Evolutionary conservation across 192 early-diverging fungal genomes (phyloP).

Genomic region (Cetraspora pellucida): DNA sequence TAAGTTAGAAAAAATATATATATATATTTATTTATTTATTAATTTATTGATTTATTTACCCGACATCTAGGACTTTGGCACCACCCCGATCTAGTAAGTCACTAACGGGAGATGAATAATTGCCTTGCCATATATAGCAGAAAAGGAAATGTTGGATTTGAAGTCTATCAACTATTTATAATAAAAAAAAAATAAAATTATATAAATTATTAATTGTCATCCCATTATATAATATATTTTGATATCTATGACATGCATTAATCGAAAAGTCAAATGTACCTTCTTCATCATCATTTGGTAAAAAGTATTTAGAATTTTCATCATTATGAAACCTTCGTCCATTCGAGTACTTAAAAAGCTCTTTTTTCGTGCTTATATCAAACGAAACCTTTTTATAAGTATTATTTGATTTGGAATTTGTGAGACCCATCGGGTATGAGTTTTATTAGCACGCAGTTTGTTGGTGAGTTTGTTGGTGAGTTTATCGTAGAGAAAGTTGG

Average conservation of each 20-base stretch:
- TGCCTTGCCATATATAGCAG: conserved; percentile 1
- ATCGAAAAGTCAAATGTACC: too few relatives aligned
- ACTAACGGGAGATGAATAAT: conserved; percentile 14
- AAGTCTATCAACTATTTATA: conserved; percentile 2
- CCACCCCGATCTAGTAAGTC: not conserved
- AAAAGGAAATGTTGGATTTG: conserved; percentile 16
- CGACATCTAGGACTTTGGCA: conserved; percentile 24
- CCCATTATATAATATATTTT: not conserved
- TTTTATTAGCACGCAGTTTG: too few relatives aligned
- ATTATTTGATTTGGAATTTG: too few relatives aligned
- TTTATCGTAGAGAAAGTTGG: too few relatives aligned
- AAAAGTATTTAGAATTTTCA: conserved; percentile 43
- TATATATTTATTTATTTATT: too few relatives aligned
- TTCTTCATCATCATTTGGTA: conserved; percentile 54
- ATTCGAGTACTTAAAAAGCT: not conserved
- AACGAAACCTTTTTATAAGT: too few relatives aligned
- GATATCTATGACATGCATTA: too few relatives aligned
- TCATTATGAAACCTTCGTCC: conserved; percentile 47
- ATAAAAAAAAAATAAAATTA: not conserved
- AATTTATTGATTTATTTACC: conserved; percentile 9
- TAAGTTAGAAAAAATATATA: not conserved
- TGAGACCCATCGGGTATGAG: too few relatives aligned
- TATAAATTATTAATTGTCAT: not conserved
- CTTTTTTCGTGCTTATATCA: not conserved
- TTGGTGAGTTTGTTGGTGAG: too few relatives aligned